Percentiles rank a stretch among this genome's conserved stretches.
phyloP scores from a whole-genome alignment of 169 alveolate species.

The Eimeria sp. region DNA sequence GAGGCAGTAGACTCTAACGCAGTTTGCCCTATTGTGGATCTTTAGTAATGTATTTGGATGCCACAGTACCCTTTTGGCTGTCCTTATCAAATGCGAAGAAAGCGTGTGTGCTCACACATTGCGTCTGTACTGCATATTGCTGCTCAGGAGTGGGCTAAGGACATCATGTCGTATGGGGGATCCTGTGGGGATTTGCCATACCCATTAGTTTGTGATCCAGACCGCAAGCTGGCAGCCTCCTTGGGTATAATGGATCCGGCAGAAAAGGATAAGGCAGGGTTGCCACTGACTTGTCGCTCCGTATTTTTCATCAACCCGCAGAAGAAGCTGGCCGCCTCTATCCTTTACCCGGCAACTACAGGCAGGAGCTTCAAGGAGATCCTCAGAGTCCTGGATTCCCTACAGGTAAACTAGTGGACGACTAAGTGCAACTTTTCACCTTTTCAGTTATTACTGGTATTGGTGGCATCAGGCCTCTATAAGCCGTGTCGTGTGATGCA shows the following conservation, averaged over 20 bases:
- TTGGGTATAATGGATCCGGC: slow-evolving; percentile 90
- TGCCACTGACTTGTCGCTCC: slow-evolving; percentile 90
- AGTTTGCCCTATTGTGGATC: neutral
- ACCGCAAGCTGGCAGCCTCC: slow-evolving; percentile 84
- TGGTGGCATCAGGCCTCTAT: neutral
- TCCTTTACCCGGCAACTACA: slow-evolving; percentile 90
- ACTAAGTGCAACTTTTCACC: neutral
- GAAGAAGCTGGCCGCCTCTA: slow-evolving; percentile 84
- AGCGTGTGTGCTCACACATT: neutral
- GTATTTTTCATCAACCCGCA: slow-evolving; percentile 88
- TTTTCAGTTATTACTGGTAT: neutral
- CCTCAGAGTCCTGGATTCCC: slow-evolving; percentile 88
- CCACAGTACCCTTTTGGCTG: neutral
- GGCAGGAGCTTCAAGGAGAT: slow-evolving; percentile 90
- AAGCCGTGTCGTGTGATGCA: neutral
- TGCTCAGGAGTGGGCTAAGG: slow-evolving; percentile 81
- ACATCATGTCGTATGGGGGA: slow-evolving; percentile 48
- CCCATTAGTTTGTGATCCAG: slow-evolving; percentile 86
- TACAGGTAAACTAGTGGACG: slow-evolving; percentile 82
- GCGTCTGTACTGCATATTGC: neutral
- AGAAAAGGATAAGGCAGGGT: slow-evolving; percentile 87
- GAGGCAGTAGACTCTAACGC: neutral
- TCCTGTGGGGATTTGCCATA: slow-evolving; percentile 79
- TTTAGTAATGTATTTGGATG: neutral
- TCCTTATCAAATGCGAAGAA: neutral